Evolutionary conservation across 2,329 filamentous ascomycete species (phyloP), one percentile per base, ranked within the genome.

Genomic region (Davidsoniella australis): DNA sequence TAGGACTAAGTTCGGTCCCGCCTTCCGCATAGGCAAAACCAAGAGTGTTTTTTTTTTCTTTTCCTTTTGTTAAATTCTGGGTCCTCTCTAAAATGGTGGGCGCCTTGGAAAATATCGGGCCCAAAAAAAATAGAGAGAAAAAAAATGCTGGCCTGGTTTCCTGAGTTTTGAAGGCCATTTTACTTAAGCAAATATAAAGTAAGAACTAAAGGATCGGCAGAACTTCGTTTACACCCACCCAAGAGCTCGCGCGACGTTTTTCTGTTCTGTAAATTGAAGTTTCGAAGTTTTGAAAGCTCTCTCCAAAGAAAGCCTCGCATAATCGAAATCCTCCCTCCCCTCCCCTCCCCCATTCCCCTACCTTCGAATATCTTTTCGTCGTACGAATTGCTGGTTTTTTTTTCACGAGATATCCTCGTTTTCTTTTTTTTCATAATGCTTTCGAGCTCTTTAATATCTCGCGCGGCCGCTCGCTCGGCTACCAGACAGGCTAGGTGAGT

Each of bases 401-500:
- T 45, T 26, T 26, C 14, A 43, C 37, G 50, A 43, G 47, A 47
- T 24, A 46, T 45, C 29, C 43, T 48, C 23, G 38, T 50, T 47
- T 41, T 46, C 45, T 42, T 48, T 41, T 49, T 51, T 55, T 56
- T 58, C 63, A 73, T 58, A 54, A 80, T 80, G 76, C 65, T 80
- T 62, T 66, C 73, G 56, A 73, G 68, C 61, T 73, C 74, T 62
- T 69, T 77, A 70, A 70, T 78, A 71, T 68, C 72, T 57, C 70
- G 74, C 63, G 67, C 69, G 58, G 66, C 69, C 60, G 69, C 68
- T 60, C 73, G 73, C 60, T 74, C 75, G 60, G 71, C 69, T 53
- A 72, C 76, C 63, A 70, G 66, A 58, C 67, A 66, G 57, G 69
- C 71, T 54, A 68, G 66, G 74, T 52, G 50, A 52, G 50, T 52